A percentile compares a stretch with the other conserved stretches of the same genome.
Evolutionary conservation across 768 basidiomycete genomes (phyloP).

Genomic region (Auriscalpium microsporum): DNA sequence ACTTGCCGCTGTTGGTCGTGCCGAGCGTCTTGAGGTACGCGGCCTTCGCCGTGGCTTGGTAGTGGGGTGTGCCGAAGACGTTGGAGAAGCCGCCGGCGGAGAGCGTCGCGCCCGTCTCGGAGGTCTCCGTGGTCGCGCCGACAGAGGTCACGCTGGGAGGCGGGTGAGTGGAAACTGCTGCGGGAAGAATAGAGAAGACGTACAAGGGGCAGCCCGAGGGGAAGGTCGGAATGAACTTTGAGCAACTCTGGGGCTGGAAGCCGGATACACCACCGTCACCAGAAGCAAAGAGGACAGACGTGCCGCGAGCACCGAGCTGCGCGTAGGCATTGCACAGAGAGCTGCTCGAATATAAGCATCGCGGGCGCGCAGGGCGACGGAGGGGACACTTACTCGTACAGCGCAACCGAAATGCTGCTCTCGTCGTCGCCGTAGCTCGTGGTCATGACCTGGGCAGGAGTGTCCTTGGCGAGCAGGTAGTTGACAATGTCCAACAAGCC

Average conservation of each 20-base stretch:
- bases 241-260: slow-evolving; percentile 19
- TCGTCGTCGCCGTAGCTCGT: slow-evolving; percentile 15
- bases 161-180: not conserved
- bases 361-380: too few relatives aligned
- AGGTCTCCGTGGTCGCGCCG: slow-evolving; percentile 1
- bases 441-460: slow-evolving; percentile 14
- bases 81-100: slow-evolving; percentile 24
- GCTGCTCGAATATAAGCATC: slow-evolving; percentile 5
- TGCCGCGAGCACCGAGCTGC: slow-evolving; percentile 28
- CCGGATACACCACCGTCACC: slow-evolving; percentile 31
- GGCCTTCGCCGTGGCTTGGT: slow-evolving; percentile 17
- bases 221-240: slow-evolving; percentile 27
- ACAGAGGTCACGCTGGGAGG: not conserved
- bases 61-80: slow-evolving; percentile 18
- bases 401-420: not conserved
- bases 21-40: not conserved
- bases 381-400: not conserved
- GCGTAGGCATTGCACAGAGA: slow-evolving; percentile 27
- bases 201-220: slow-evolving; percentile 29
- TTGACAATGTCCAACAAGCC: slow-evolving; percentile 7
- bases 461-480: slow-evolving; percentile 7
- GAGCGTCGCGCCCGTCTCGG: slow-evolving; percentile 16
- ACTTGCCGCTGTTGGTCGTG: not conserved
- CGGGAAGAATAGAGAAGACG: not conserved
- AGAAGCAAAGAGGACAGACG: slow-evolving; percentile 28